Conservation (phyloP, 2,329 filamentous ascomycete species). For the Colletotrichum lindemuthianum region DNA sequence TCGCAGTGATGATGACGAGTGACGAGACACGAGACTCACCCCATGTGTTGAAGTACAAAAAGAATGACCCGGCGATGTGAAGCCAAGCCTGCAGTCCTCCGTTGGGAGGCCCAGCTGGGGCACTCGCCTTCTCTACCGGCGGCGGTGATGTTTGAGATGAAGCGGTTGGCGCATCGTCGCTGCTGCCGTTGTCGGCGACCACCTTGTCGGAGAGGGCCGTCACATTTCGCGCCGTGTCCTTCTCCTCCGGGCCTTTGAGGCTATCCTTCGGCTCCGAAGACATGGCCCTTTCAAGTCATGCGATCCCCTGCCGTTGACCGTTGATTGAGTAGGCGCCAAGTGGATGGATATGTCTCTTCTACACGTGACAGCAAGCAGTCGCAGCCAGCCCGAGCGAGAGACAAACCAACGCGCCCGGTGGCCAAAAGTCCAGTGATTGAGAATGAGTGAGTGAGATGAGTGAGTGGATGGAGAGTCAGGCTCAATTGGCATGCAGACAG, state of each 20-base stretch:
- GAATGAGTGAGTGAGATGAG: constrained; percentile 1
- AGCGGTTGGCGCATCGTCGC: constrained; percentile 5
- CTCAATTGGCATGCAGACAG: constrained; percentile 25
- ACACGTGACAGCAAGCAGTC: neutral
- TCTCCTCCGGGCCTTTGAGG: constrained; percentile 5
- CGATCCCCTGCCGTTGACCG: neutral
- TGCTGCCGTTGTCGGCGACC: neutral
- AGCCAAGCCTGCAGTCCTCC: constrained; percentile 54
- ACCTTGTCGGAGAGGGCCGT: neutral
- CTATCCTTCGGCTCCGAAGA: constrained; percentile 14
- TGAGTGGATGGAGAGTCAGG: neutral
- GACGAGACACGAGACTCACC: constrained; percentile 10
- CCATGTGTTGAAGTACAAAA: constrained; percentile 59
- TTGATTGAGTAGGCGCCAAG: no score
- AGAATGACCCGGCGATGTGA: constrained; percentile 57
- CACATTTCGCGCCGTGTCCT: neutral
- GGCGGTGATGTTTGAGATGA: constrained; percentile 23
- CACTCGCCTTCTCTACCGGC: constrained; percentile 9
- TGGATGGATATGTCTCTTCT: no score
- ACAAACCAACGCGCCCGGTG: neutral
- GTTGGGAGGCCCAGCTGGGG: constrained; percentile 37
- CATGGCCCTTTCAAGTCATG: constrained; percentile 10
- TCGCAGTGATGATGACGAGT: neutral
- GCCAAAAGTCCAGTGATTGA: no score
- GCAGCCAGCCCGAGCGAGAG: constrained; percentile 4